Evolutionary conservation across 306 rosid species (phyloP), one percentile per base, ranked within the genome.

Genomic region (Alnus glutinosa): DNA sequence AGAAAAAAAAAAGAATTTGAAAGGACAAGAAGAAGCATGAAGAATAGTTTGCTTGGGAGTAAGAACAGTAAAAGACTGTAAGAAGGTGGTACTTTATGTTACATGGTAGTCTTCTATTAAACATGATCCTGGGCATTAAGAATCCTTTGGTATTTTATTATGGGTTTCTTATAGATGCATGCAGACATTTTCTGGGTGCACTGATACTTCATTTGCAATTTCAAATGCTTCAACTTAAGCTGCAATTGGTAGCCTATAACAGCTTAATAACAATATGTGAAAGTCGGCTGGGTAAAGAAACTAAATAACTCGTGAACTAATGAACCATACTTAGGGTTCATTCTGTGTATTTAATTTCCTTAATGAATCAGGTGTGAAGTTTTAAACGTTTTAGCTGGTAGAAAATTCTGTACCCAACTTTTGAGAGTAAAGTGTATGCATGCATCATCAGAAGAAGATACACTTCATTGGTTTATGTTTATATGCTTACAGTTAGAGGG

Each of bases 401-500:
- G 44, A 32, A 37, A 50, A 37, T 37, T 30, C 2, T 66, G 18
- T 19, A 77, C 79, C 28, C 34, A 68, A 47, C 55, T 59, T 7
- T 78, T 61, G 7, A 37, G 70, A 64, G 55, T 71, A 16, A 47
- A 48, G 42, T 73, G 34, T 81, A 36, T 3, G 78, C 55, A 69
- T 77, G 34, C 58, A 39, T 79, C 66, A 47, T 12, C 62, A 42
- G 55, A 68, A 77, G 69, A 62, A 67, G 72, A 55, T 68, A 48
- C 74, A 59, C 77, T 42, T 63, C 55, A 57, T 71, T 55, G 70
- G 50, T 71, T 73, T 70, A 54, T 75, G 54, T 77, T 15, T 84
- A 6, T 59, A 5, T 76, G 36, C 32, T 70, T 81, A 51, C 90
- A 95, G 99, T 85, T 95, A 70, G 93, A 84, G 85, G 93, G 90